These are phyloP conservation scores for Erodium moschatum DNA, from an alignment of 441 rosid species.

Conservation along the genomic window DNA sequence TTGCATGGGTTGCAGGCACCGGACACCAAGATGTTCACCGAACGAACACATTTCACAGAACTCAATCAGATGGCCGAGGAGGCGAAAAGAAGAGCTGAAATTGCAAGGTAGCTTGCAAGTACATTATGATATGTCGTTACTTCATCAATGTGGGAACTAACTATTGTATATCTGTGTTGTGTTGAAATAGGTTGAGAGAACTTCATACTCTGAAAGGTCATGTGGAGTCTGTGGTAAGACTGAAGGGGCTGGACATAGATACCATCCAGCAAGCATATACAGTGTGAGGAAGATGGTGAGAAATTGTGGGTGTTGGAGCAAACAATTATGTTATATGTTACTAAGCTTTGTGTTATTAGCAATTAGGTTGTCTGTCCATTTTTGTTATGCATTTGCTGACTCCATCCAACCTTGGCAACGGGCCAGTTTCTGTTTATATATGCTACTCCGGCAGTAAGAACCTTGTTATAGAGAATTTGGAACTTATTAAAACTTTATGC, in stretches of 20 bases:
- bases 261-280: conserved; percentile 94
- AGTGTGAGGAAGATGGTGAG: conserved; percentile 34
- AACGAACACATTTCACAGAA: conserved; percentile 64
- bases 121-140: too few relatives aligned
- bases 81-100: conserved; percentile 94
- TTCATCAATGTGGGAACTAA: background rate
- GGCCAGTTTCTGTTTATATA: too few relatives aligned
- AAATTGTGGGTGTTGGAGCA: too few relatives aligned
- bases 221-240: conserved; percentile 83
- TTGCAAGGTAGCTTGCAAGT: conserved; percentile 55
- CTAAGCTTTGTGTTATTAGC: too few relatives aligned
- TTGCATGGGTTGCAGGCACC: conserved; percentile 84
- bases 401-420: too few relatives aligned
- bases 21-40: conserved; percentile 83
- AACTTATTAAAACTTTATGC: too few relatives aligned
- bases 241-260: conserved; percentile 64
- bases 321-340: too few relatives aligned
- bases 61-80: conserved; percentile 93
- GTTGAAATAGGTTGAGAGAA: conserved; percentile 63
- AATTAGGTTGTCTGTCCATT: too few relatives aligned
- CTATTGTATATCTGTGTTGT: background rate
- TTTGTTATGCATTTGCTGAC: too few relatives aligned
- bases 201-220: conserved; percentile 89
- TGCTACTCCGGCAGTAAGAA: too few relatives aligned
- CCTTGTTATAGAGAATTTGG: too few relatives aligned